phyloP scores from a whole-genome alignment of 176 grass and related monocot genomes.

The Oryza punctata region DNA sequence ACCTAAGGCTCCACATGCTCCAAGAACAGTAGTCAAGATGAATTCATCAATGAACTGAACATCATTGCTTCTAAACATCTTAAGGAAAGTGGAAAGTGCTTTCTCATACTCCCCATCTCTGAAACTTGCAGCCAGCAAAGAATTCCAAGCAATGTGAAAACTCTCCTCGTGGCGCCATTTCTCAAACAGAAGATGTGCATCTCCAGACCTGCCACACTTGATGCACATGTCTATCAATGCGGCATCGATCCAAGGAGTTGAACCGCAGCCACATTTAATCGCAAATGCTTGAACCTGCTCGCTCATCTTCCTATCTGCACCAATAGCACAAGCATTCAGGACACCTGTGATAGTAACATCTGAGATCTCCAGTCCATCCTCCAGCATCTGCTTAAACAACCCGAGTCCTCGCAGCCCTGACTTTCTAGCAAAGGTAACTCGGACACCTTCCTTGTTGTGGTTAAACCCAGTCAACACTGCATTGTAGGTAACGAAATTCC shows the following conservation, averaged over 20 bases:
- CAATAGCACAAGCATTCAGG: constrained; percentile 69
- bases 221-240: constrained; percentile 75
- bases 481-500: constrained; percentile 64
- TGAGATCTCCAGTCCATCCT: constrained; percentile 56
- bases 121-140: constrained; percentile 46
- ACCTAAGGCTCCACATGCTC: constrained; percentile 56
- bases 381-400: constrained; percentile 55
- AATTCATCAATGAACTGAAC: constrained; percentile 55
- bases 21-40: constrained; percentile 51
- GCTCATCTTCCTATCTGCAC: constrained; percentile 55
- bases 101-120: constrained; percentile 62
- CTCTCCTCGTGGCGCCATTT: constrained; percentile 50
- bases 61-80: constrained; percentile 39
- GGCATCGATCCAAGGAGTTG: constrained; percentile 60
- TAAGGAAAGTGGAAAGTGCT: constrained; percentile 46
- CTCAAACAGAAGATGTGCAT: constrained; percentile 53
- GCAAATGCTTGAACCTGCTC: constrained; percentile 71
- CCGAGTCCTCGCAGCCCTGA: constrained; percentile 39
- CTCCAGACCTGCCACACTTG: constrained; percentile 54
- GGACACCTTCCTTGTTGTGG: constrained; percentile 57
- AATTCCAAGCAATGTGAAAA: constrained; percentile 67
- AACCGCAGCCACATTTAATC: constrained; percentile 54
- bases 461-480: constrained; percentile 67
- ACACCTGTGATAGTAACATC: constrained; percentile 57
- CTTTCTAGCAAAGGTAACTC: constrained; percentile 50